phyloP scores from a whole-genome alignment of 257 asterid species.

The Orobanche coerulescens region DNA sequence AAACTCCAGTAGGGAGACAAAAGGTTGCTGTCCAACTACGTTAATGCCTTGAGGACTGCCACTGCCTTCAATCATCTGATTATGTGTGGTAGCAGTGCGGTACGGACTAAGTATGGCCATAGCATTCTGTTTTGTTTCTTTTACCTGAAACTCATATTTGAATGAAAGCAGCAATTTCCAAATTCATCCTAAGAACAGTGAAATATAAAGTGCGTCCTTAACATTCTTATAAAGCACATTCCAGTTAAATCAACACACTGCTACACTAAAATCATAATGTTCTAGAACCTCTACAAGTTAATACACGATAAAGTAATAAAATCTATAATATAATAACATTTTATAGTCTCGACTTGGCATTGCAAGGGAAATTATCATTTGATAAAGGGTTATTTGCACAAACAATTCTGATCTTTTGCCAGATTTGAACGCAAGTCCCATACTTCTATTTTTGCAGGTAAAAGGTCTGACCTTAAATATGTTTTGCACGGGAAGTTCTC shows the following conservation, averaged over 20 bases:
- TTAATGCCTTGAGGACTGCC: constrained; percentile 41
- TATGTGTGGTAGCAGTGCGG: constrained; percentile 41
- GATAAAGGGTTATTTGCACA: too few relatives aligned
- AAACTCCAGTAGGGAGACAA: constrained; percentile 84
- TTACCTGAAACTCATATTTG: constrained; percentile 46
- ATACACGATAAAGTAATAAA: too few relatives aligned
- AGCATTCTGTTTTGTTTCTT: constrained; percentile 89
- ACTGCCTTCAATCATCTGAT: constrained; percentile 48
- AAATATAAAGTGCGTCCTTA: not conserved
- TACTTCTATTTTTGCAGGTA: too few relatives aligned
- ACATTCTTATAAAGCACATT: constrained; percentile 6
- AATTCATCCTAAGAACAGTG: constrained; percentile 9
- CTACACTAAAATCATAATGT: constrained; percentile 12
- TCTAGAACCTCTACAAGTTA: too few relatives aligned
- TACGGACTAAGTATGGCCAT: constrained; percentile 71
- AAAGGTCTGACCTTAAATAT: too few relatives aligned
- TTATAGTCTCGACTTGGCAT: too few relatives aligned
- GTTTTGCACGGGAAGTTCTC: too few relatives aligned
- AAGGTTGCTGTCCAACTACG: constrained; percentile 52
- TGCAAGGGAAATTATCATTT: too few relatives aligned
- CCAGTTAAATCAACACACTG: constrained; percentile 1
- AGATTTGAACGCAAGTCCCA: too few relatives aligned
- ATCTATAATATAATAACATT: too few relatives aligned
- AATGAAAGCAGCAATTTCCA: constrained; percentile 10
- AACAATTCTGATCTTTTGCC: too few relatives aligned